These are phyloP conservation scores for Cytospora schulzeri DNA, from an alignment of 2,329 filamentous ascomycete genomes.

Conservation along the genomic window DNA sequence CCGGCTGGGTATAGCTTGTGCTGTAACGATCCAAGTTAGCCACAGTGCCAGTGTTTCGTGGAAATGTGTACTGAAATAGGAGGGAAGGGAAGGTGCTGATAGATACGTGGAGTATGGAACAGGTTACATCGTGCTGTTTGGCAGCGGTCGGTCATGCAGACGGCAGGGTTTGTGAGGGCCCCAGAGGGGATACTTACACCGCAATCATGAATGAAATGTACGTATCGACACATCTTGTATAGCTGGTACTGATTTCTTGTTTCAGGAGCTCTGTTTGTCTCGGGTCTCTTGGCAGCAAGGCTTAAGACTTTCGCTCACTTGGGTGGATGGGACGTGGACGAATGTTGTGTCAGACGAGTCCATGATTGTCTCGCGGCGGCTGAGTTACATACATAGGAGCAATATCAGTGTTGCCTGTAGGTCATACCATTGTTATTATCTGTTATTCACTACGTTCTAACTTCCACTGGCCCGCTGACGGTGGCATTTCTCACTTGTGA, in stretches of 20 bases:
- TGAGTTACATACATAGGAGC: background rate
- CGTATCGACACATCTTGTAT: constrained; percentile 5
- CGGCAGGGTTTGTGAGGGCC: too few relatives aligned
- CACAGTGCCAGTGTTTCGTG: background rate
- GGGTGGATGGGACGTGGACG: background rate
- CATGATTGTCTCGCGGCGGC: background rate
- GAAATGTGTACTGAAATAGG: background rate
- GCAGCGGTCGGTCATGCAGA: background rate
- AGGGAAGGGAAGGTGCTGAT: background rate
- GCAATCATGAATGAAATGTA: constrained; percentile 2
- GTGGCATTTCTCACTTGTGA: too few relatives aligned
- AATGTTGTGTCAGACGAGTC: background rate
- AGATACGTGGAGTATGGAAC: background rate
- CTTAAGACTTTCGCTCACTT: background rate
- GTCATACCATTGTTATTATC: background rate
- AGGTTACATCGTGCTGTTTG: background rate
- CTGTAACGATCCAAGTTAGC: background rate
- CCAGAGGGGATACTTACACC: constrained; percentile 7
- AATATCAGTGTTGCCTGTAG: background rate
- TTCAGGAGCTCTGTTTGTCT: rapidly evolving
- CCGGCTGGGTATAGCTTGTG: constrained; percentile 1
- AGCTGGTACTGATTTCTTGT: background rate
- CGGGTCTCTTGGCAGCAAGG: background rate
- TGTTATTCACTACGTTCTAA: background rate
- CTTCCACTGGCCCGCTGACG: background rate